Percentiles rank a stretch among this genome's conserved stretches.
Conservation (phyloP, 768 basidiomycete genomes). For the Termitomyces sp. region DNA sequence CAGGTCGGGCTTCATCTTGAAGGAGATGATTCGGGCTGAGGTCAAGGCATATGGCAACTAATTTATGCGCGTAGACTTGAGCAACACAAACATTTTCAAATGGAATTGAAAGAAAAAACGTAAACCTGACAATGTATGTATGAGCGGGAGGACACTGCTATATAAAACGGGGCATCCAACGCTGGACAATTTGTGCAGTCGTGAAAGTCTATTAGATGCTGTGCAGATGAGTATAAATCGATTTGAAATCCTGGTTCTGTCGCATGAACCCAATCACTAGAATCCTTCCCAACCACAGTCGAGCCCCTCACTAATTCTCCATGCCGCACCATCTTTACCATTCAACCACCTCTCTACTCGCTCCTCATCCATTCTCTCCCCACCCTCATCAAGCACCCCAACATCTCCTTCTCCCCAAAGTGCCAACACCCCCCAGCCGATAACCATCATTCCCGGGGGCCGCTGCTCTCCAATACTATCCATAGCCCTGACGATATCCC, state of each 20-base stretch:
- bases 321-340: slow-evolving; percentile 36
- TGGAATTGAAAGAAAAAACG: too few relatives aligned
- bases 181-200: too few relatives aligned
- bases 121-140: not conserved
- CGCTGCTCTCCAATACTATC: slow-evolving; percentile 78
- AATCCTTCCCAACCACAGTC: slow-evolving; percentile 32
- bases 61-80: not conserved
- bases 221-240: not conserved
- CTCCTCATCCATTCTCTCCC: slow-evolving; percentile 33
- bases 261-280: not conserved
- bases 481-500: slow-evolving; percentile 62
- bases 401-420: slow-evolving; percentile 71
- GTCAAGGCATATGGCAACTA: slow-evolving; percentile 4
- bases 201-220: not conserved
- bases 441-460: slow-evolving; percentile 93
- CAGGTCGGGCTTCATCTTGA: slow-evolving; percentile 90
- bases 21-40: slow-evolving; percentile 51
- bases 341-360: slow-evolving; percentile 59
- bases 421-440: slow-evolving; percentile 87
- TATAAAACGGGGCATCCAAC: not conserved
- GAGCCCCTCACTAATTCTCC: slow-evolving; percentile 65
- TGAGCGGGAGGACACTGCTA: too few relatives aligned
- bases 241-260: not conserved
- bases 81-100: not conserved
- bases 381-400: slow-evolving; percentile 58